Conservation (phyloP, 441 rosid genomes). For the Theobroma grandiflorum region DNA sequence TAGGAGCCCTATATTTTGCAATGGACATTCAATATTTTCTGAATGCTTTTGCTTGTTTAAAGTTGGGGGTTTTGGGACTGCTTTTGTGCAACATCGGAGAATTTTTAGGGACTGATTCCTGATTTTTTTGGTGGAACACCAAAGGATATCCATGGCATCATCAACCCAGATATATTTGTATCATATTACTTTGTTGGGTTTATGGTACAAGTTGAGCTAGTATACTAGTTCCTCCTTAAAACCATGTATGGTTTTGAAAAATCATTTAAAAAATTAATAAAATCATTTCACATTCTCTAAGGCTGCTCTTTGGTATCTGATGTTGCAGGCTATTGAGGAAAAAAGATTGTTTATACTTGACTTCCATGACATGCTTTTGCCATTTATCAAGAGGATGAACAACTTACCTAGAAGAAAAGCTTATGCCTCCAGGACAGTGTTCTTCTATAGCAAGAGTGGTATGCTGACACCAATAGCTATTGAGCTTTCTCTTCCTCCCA, state of each 20-base stretch:
- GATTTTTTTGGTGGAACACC: not conserved
- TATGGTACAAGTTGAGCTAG: no score
- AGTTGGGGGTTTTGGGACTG: not conserved
- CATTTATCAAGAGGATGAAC: constrained; percentile 72
- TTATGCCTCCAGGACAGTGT: constrained; percentile 80
- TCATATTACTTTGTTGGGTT: no score
- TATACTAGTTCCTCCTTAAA: not conserved
- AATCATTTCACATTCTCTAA: constrained; percentile 15
- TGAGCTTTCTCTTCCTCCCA: constrained; percentile 87
- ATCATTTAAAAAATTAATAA: not conserved
- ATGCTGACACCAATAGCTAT: constrained; percentile 74
- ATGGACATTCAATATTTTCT: no score
- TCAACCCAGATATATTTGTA: no score
- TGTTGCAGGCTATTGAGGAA: constrained; percentile 81
- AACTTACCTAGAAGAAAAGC: constrained; percentile 64
- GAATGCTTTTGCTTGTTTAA: no score
- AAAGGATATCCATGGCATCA: no score
- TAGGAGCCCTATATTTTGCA: no score
- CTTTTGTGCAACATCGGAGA: not conserved
- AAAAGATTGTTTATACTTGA: constrained; percentile 83
- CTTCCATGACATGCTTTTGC: constrained; percentile 88
- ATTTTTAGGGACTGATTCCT: not conserved
- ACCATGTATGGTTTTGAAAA: not conserved
- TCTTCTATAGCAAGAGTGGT: constrained; percentile 55
- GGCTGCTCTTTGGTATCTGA: constrained; percentile 24